These are phyloP conservation scores for Diaporthe vexans DNA, from an alignment of 2,329 filamentous ascomycete species.

Conservation along the genomic window DNA sequence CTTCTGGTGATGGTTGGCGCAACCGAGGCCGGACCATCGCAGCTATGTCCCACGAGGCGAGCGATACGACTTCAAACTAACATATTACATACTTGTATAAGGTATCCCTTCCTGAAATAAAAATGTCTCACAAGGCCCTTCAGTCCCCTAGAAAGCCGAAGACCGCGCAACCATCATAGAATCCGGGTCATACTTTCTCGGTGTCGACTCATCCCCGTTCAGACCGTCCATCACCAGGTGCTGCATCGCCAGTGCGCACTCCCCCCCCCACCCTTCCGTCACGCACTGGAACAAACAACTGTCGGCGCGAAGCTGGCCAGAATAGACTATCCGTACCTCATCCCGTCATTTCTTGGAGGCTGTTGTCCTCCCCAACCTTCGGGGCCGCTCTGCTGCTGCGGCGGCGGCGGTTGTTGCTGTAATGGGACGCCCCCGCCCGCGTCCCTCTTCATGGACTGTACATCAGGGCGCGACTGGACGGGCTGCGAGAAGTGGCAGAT, in stretches of 20 bases:
- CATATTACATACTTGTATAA: constrained; percentile 32
- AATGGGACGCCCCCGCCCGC: constrained; percentile 56
- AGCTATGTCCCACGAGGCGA: too few relatives aligned
- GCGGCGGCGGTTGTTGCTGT: constrained; percentile 52
- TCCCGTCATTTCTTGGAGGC: constrained; percentile 46
- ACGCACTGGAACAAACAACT: not conserved
- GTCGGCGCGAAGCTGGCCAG: constrained; percentile 54
- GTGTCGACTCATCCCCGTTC: not conserved
- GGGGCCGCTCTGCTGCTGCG: constrained; percentile 51
- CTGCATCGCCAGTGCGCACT: too few relatives aligned
- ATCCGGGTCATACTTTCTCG: not conserved
- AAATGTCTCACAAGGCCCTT: not conserved
- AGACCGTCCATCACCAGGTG: not conserved
- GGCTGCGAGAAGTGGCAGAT: constrained; percentile 84
- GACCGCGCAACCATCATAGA: not conserved
- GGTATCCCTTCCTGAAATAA: constrained; percentile 18
- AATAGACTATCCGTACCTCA: constrained; percentile 53
- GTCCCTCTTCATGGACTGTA: constrained; percentile 61
- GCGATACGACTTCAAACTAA: not conserved
- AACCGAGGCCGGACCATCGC: too few relatives aligned
- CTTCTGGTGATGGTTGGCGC: too few relatives aligned
- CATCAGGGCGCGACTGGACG: constrained; percentile 69
- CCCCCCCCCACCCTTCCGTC: too few relatives aligned
- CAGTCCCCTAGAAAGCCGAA: not conserved
- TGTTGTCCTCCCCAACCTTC: constrained; percentile 51